phyloP scores from a whole-genome alignment of 2,329 filamentous ascomycete genomes.

The Metarhizium rileyi region DNA sequence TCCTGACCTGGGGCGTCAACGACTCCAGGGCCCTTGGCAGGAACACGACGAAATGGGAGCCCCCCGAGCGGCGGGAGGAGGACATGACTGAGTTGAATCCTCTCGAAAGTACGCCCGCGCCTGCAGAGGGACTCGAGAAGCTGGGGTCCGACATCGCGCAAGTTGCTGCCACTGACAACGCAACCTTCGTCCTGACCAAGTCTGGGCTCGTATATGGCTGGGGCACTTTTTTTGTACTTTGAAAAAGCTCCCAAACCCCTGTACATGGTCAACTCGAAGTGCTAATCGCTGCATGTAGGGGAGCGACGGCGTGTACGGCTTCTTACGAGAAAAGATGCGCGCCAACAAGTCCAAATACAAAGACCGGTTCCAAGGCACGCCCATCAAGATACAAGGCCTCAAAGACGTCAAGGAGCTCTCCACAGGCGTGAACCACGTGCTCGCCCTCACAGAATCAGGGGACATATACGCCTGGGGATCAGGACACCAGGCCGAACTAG shows the following conservation, averaged over 20 bases:
- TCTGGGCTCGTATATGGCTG: constrained; percentile 64
- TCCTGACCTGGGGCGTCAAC: constrained; percentile 59
- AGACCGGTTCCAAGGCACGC: constrained; percentile 16
- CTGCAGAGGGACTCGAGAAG: constrained; percentile 35
- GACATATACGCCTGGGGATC: constrained; percentile 13
- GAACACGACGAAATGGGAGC: constrained; percentile 41
- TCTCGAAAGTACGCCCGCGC: constrained; percentile 43
- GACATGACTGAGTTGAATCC: constrained; percentile 43
- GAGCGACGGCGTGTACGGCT: constrained; percentile 8
- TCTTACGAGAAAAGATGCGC: constrained; percentile 11
- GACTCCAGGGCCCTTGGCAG: constrained; percentile 55
- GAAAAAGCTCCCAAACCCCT: constrained; percentile 1
- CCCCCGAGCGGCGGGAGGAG: constrained; percentile 24
- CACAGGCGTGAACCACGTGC: constrained; percentile 55
- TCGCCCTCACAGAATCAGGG: constrained; percentile 50
- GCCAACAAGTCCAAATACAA: constrained; percentile 21
- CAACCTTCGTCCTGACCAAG: constrained; percentile 59
- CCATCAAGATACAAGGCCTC: constrained; percentile 41
- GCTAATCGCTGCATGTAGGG: background rate
- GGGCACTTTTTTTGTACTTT: constrained; percentile 58
- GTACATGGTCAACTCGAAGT: background rate
- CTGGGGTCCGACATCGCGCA: constrained; percentile 46
- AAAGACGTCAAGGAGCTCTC: constrained; percentile 50
- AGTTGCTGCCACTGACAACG: constrained; percentile 53
- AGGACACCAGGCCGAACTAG: constrained; percentile 38